Conservation (phyloP, 345 rosid genomes). For the Lepidium didymum region DNA sequence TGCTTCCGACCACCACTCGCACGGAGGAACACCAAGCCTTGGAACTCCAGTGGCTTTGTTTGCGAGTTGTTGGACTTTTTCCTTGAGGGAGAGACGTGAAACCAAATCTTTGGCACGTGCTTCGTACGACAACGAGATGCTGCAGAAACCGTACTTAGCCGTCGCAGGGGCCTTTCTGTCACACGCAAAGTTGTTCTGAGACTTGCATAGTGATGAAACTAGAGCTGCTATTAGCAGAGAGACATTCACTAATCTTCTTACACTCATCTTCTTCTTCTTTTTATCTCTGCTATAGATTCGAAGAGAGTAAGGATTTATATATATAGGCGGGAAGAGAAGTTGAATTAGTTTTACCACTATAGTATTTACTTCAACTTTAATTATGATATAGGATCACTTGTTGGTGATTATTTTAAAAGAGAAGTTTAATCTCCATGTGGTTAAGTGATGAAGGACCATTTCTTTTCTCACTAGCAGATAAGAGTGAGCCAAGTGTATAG, state of each 20-base stretch:
- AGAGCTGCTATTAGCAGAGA: slow-evolving; percentile 24
- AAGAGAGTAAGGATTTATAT: neutral
- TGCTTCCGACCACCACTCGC: slow-evolving; percentile 78
- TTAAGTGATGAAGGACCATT: slow-evolving; percentile 18
- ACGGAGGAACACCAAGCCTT: slow-evolving; percentile 50
- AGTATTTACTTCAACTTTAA: neutral
- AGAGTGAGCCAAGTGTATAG: slow-evolving; percentile 23
- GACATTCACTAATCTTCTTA: slow-evolving; percentile 2
- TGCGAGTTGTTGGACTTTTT: slow-evolving; percentile 53
- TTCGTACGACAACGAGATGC: slow-evolving; percentile 35
- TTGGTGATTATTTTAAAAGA: neutral
- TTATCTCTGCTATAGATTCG: neutral
- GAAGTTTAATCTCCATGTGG: slow-evolving; percentile 2
- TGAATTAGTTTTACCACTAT: neutral
- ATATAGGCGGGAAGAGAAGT: slow-evolving; percentile 23
- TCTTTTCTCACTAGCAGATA: neutral
- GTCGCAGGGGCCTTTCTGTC: slow-evolving; percentile 4
- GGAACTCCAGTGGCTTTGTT: slow-evolving; percentile 41
- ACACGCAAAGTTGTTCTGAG: slow-evolving; percentile 22
- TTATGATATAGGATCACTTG: neutral
- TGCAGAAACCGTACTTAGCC: slow-evolving; percentile 32
- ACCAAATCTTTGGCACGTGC: slow-evolving; percentile 45
- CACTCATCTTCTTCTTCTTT: slow-evolving; percentile 10
- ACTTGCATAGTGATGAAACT: slow-evolving; percentile 21
- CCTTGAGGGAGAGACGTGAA: slow-evolving; percentile 41